Base-by-base conservation (phyloP, 2,329 filamentous ascomycete genomes). In the Curvularia eragrostidis region DNA sequence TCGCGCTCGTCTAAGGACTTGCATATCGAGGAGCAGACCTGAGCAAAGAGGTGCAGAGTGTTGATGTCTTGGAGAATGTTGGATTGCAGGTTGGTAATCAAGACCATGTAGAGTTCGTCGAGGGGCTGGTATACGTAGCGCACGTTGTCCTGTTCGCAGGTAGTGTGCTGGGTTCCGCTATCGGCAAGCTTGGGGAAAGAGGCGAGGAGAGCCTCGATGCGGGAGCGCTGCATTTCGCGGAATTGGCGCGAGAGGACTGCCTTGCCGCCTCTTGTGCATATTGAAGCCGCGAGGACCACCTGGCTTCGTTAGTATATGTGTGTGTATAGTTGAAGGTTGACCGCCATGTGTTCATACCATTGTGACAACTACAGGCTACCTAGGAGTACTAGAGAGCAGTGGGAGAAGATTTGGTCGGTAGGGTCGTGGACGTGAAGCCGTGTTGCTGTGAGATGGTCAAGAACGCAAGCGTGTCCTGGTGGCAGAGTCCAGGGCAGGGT, bases 41-140 rank as follows among this genome's bases (percentile, higher is more conserved):
- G 95, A 58, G 94, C 94, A 77, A 99, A 99, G 19, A 99, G 86
- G 78, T 99, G 96, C 59, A 99, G 86, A 58, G 95, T 97, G 81
- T 98, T 95, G 78, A 99, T 99, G 79, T 99, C 95, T 81, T 99
- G 95, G 50, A 99, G 86, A 69, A 99, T 99, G 81, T 99, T 99
- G 79, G 94, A 98, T 83, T 98, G 95, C 72, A 93, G 91, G 84
- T 99, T 99, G 78, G 96, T 99, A 80, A 99, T 98, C 74, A 99
- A 88, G 66, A 99, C 94, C 87, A 99, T 98, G 86, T 99, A 99
- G 65, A 99, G 89, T 83, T 99, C 96, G 81, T 99, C 96, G 65
- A 99, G 86, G 59, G 95, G 96, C 79, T 99, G 95, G 84, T 99
- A 99, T 58, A 99, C 95, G 77, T 97, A 99, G 82, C 95, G 94